Percentiles rank a stretch among this genome's conserved stretches.
phyloP scores from a whole-genome alignment of 768 basidiomycete species.

The Suillus fuscotomentosus region DNA sequence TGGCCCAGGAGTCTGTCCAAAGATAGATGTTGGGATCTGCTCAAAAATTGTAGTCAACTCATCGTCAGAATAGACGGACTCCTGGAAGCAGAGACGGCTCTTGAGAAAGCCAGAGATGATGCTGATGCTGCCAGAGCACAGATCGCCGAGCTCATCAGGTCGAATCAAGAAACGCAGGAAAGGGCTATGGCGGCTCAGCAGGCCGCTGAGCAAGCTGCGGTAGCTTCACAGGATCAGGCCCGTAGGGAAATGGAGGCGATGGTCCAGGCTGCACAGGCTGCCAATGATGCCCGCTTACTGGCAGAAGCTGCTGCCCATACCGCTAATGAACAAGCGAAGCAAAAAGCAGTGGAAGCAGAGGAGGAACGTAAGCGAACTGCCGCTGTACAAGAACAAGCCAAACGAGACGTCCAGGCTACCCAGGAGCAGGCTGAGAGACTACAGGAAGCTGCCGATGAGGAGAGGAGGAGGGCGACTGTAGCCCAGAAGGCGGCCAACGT shows the following conservation, averaged over 20 bases:
- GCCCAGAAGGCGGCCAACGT: slow-evolving; percentile 13
- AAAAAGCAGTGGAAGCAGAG: slow-evolving; percentile 3
- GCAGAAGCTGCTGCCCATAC: slow-evolving; percentile 2
- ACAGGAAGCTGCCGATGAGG: slow-evolving; percentile 16
- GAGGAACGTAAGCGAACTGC: slow-evolving; percentile 11
- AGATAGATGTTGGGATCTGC: too few relatives aligned
- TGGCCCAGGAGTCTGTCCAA: too few relatives aligned
- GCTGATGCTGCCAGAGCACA: too few relatives aligned
- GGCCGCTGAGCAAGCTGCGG: background rate
- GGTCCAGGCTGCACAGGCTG: background rate
- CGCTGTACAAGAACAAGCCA: slow-evolving; percentile 10
- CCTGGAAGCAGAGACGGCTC: too few relatives aligned
- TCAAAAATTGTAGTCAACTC: too few relatives aligned
- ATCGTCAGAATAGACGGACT: too few relatives aligned
- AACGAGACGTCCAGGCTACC: slow-evolving; percentile 7
- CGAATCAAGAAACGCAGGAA: too few relatives aligned
- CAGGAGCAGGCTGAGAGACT: slow-evolving; percentile 3
- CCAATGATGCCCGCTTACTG: background rate
- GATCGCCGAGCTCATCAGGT: too few relatives aligned
- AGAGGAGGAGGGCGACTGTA: slow-evolving; percentile 15
- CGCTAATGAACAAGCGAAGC: background rate
- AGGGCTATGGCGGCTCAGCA: too few relatives aligned
- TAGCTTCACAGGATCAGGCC: background rate
- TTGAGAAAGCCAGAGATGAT: too few relatives aligned
- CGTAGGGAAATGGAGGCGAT: background rate